Evolutionary conservation across 2,329 filamentous ascomycete species (phyloP), one percentile per base, ranked within the genome.

Genomic region (Beauveria rudraprayagi): DNA sequence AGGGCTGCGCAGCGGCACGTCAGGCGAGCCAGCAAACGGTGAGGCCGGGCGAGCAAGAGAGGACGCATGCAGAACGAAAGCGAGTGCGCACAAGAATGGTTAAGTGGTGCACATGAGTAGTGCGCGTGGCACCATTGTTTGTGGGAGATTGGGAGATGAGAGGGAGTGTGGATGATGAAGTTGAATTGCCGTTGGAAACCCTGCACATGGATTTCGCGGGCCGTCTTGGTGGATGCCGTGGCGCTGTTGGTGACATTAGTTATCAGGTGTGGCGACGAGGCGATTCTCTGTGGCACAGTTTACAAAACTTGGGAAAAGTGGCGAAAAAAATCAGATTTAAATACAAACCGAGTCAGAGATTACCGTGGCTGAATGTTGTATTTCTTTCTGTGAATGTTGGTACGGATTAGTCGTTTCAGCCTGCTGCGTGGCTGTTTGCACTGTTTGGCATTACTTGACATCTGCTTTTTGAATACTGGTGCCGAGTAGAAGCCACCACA

Each of bases 101-200:
- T 48, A 57, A 40, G 10, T 19, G 28, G 43, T 48, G 30, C 43
- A 28, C 28, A 48, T 57, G 11, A n/a, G 48, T 28, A 47, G 44
- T n/a, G 43, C 19, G 55, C 44, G 55, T 57, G 14, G 44, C 55
- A 57, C 55, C 55, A 57, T 57, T 57, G 43, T 48, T 40, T 57
- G 43, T 22, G 55, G 28, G 19, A 22, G 22, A 34, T 30, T 30
- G 28, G 2, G 28, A 30, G 28, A 34, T 34, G 19, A 22, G 30
- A 34, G 17, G 24, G 19, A 43, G 22, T 3, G 8, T 8, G 41
- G 43, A 43, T 48, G 43, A 17, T 26, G 44, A 57, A 37, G 44
- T n/a, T 57, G 55, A n/a, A 47, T 37, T 22, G 43, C 14, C 14
- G 55, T 57, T 54, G 34, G 44, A 19, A n/a, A 24, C 55, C 55